Percentiles rank a stretch among this genome's conserved stretches.
These are phyloP conservation scores for Cercospora zeae-maydis DNA, from an alignment of 2,329 filamentous ascomycete genomes.

Conservation along the genomic window DNA sequence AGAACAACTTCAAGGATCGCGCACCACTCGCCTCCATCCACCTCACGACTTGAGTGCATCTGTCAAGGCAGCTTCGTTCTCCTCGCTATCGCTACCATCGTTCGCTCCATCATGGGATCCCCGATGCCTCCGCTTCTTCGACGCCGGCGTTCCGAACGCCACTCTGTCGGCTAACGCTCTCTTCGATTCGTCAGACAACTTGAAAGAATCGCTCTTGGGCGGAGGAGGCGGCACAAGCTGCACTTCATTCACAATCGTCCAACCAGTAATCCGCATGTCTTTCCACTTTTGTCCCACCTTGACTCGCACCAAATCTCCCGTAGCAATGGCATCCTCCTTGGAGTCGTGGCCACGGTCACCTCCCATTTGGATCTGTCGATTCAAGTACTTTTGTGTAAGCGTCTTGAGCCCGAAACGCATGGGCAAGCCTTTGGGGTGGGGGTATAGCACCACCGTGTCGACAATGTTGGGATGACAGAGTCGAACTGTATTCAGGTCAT, in stretches of 20 bases:
- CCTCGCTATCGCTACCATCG: constrained; percentile 8
- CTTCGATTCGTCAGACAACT: not conserved
- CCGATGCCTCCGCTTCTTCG: constrained; percentile 18
- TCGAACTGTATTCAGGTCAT: constrained; percentile 82
- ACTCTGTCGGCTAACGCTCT: constrained; percentile 5
- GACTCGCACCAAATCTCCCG: constrained; percentile 76
- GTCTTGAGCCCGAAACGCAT: constrained; percentile 72
- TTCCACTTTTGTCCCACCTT: constrained; percentile 70
- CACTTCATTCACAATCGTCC: constrained; percentile 55
- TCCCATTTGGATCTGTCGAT: constrained; percentile 74
- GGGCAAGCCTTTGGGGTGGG: constrained; percentile 72
- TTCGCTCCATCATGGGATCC: constrained; percentile 15
- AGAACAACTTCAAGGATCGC: not conserved
- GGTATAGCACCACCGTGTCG: constrained; percentile 81
- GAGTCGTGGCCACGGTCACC: constrained; percentile 74
- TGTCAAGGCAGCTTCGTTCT: not conserved
- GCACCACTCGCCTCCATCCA: not conserved
- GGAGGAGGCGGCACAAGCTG: constrained; percentile 29
- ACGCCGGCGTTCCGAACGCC: not conserved
- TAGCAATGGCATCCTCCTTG: constrained; percentile 82
- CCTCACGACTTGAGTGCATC: not conserved
- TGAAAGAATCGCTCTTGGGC: not conserved
- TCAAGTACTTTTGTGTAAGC: constrained; percentile 67
- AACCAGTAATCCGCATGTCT: constrained; percentile 62
- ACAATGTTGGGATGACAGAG: constrained; percentile 81